Base-by-base conservation (phyloP, 2,329 filamentous ascomycete species). In the Phoma sp. region DNA sequence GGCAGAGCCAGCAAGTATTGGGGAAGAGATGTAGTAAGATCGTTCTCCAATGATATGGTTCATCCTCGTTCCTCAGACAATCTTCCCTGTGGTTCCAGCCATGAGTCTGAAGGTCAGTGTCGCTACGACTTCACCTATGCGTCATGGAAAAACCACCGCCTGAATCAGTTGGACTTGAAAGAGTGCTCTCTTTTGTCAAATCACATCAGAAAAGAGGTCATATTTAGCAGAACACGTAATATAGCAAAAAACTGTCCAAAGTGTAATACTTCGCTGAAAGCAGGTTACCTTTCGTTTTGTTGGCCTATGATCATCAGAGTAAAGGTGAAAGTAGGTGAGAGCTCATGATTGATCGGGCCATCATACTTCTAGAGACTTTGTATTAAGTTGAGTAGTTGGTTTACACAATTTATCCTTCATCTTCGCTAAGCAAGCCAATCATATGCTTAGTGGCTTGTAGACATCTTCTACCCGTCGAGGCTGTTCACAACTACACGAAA, bases 341-440 rank as follows among this genome's bases (percentile, higher is more conserved):
- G 23, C 5, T 5, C 23, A 5, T 25, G 5, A 25, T 5, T 25
- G 23, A 5, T 25, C 5, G 9, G 23, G 23, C 9, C 23, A 5
- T 25, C 23, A 9, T 9, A 9, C 5, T 5, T 5, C 23, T 25
- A 5, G 9, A 25, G 23, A 9, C 23, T 25, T 25, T 9, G 9
- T 25, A 9, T 11, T 6, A 26, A 10, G 36, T 26, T 15, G 34
- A 23, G 18, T 37, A 4, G 34, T 21, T 37, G 34, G 20, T 43
- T 28, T 14, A 14, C 42, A 47, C 2, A 12, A 3, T 9, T 28
- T 17, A n/a, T 17, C 26, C 37, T 42, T 50, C 47, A 42, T 18
- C 4, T n/a, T 50, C 38, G 38, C 30, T 50, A 42, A 50, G 38
- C 30, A 17, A 50, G 18, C 47, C 47, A 50, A 50, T 50, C 25